Evolutionary conservation across 257 asterid species (phyloP), one percentile per base, ranked within the genome.

Genomic region (Lantana camara): DNA sequence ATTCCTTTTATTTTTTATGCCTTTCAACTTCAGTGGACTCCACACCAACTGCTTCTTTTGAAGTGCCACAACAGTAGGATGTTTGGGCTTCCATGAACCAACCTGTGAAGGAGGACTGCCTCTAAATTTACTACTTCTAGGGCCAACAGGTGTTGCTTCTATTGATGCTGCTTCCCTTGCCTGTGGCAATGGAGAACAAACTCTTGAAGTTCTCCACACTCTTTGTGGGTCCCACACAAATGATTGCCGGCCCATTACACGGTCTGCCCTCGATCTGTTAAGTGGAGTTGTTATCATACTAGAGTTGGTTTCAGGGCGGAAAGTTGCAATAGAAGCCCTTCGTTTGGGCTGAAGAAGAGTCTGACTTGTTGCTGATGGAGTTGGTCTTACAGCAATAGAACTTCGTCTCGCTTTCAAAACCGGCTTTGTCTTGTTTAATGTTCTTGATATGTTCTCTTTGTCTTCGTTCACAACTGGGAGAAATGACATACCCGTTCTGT

Each of bases 251-350:
- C 95, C 94, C 79, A 82, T 60, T 44, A 53, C 75, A 57, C 87
- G 83, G 9, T 76, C 85, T 2, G 34, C 66, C 79, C 80, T 84
- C 37, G 47, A 60, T 48, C 65, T 73, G 19, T 67, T 76, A 59
- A 76, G 69, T 40, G 93, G 88, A 50, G 87, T 82, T 47, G 79
- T 34, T 47, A 68, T 34, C 50, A 68, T 64, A 61, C 72, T 75
- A 24, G 77, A 40, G 70, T 69, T 75, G 48, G 81, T 41, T 35
- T 92, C 96, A 7, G 86, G 72, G 27, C 77, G 81, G 40, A 76
- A 50, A 41, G 87, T 76, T 62, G 97, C 99, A 57, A 94, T 70
- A 15, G 99, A 94, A 42, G 95, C 91, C 62, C 99, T 79, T 58
- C 97, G 68, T 69, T 73, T 86, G 30, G 90, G 96, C 79, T 85